Base-by-base conservation (phyloP, 192 early-diverging fungal genomes). In the Dissophora ornata region DNA sequence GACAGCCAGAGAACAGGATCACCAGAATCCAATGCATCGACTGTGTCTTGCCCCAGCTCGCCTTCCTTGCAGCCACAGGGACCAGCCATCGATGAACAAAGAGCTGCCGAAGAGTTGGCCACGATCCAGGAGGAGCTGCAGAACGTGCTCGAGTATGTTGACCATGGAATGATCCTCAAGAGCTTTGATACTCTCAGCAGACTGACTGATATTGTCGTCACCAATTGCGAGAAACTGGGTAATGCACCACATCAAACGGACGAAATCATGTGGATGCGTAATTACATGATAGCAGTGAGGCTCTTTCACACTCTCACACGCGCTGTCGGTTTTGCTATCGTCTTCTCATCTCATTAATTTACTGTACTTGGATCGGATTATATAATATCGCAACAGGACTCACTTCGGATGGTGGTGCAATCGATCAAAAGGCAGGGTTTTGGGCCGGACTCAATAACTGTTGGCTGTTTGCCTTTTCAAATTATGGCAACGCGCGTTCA, bases 401-500 rank as follows among this genome's bases (percentile, higher is more conserved):
- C 28, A 84, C 88, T 0, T 87, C 88, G 7, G 90, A 91, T 61
- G 84, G 86, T 26, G 79, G 86, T 30, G 79, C 85, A 2, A 83
- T 89, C 38, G 83, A 89, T 41, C 38, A 67, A 62, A 77, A 87
- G 28, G 85, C 88, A 67, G 85, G 87, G 26, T 92, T 92, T 71
- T 92, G 91, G 91, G 82, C 84, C 3, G 88, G 86, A 6, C 81
- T 92, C 51, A 92, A 92, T 77, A 88, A 90, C 57, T 91, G 90
- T 65, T 92, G 91, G 91, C 68, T 92, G 7, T 86, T 90, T 70
- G 89, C 91, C 4, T 73, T 92, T 38, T 82, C 87, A 22, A 87
- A 89, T 40, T 81, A 81, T 24, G 70, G 74, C 18, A 82, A 80
- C 12, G 80, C 87, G 0, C 69, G 75, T 32, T 68, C 79, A 0